A percentile compares a stretch with the other conserved stretches of the same genome.
Evolutionary conservation across 495 filamentous ascomycete genomes (phyloP).

Genomic region (Neurospora africana): DNA sequence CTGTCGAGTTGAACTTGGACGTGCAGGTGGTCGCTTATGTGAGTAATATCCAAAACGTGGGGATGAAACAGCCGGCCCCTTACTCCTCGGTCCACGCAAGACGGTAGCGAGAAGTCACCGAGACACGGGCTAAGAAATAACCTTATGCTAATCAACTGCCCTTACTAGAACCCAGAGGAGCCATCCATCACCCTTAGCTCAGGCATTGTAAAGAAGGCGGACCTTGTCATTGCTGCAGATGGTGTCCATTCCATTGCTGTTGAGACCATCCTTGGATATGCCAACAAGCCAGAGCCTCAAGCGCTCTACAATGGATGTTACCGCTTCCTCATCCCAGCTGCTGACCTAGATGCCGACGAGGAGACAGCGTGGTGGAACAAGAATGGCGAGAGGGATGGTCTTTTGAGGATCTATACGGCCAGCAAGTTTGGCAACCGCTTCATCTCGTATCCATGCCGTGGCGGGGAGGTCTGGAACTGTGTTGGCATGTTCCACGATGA

Average conservation of each 20-base stretch:
- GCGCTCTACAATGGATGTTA: conserved; percentile 29
- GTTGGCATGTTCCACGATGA: conserved; percentile 31
- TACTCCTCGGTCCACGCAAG: conserved; percentile 7
- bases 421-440: conserved; percentile 24
- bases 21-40: conserved; percentile 21
- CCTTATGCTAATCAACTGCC: not conserved
- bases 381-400: conserved; percentile 16
- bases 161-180: conserved; percentile 24
- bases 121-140: not conserved
- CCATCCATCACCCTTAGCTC: conserved; percentile 28
- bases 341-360: conserved; percentile 25
- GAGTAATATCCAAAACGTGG: not conserved
- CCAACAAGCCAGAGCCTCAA: conserved; percentile 16
- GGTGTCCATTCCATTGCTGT: conserved; percentile 34
- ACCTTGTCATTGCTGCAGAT: conserved; percentile 42
- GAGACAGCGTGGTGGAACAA: conserved; percentile 24
- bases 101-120: not conserved
- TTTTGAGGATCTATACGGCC: conserved; percentile 19
- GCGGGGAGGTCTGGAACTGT: conserved; percentile 34
- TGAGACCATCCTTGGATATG: conserved; percentile 14
- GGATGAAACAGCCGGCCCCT: conserved; percentile 3
- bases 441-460: conserved; percentile 38
- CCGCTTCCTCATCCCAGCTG: conserved; percentile 33
- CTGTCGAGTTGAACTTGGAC: conserved; percentile 24
- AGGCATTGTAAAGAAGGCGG: conserved; percentile 23